Conservation (phyloP, 1,284 basidiomycete species). For the Moniliophthora roreri region DNA sequence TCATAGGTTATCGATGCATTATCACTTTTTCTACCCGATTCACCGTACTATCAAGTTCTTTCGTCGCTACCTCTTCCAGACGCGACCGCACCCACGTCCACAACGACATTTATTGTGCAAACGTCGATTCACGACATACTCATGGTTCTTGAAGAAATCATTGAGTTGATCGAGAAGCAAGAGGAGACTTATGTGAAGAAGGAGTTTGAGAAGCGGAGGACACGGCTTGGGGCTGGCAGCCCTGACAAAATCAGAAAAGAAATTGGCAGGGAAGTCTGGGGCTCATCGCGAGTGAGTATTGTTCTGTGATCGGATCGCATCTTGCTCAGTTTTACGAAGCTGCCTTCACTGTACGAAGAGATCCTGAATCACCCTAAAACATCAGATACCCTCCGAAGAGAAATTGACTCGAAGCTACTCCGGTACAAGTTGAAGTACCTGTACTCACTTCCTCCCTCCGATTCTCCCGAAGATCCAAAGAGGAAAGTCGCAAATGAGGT, state of each 20-base stretch:
- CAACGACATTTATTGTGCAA: slow-evolving; percentile 59
- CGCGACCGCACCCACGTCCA: slow-evolving; percentile 68
- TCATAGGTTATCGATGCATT: slow-evolving; percentile 69
- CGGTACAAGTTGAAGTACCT: slow-evolving; percentile 60
- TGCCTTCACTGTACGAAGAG: slow-evolving; percentile 72
- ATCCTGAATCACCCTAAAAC: slow-evolving; percentile 77
- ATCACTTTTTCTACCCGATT: slow-evolving; percentile 73
- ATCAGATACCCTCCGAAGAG: slow-evolving; percentile 67
- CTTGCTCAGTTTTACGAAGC: slow-evolving; percentile 34
- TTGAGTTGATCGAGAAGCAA: slow-evolving; percentile 55
- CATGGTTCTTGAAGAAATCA: slow-evolving; percentile 67
- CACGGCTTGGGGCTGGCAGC: slow-evolving; percentile 69
- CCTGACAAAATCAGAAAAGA: slow-evolving; percentile 69
- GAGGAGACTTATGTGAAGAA: slow-evolving; percentile 55
- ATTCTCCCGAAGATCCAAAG: slow-evolving; percentile 48
- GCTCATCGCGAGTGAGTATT: slow-evolving; percentile 52
- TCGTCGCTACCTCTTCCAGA: slow-evolving; percentile 74
- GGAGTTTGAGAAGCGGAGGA: slow-evolving; percentile 78
- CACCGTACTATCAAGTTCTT: slow-evolving; percentile 65
- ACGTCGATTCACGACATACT: slow-evolving; percentile 69
- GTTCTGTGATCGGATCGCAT: background rate
- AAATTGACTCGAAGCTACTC: slow-evolving; percentile 72
- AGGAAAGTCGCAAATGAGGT: slow-evolving; percentile 55
- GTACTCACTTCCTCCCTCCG: slow-evolving; percentile 47
- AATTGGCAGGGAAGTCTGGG: slow-evolving; percentile 63